phyloP scores from a whole-genome alignment of 2,329 filamentous ascomycete genomes.

The Ophiostoma perfectum region DNA sequence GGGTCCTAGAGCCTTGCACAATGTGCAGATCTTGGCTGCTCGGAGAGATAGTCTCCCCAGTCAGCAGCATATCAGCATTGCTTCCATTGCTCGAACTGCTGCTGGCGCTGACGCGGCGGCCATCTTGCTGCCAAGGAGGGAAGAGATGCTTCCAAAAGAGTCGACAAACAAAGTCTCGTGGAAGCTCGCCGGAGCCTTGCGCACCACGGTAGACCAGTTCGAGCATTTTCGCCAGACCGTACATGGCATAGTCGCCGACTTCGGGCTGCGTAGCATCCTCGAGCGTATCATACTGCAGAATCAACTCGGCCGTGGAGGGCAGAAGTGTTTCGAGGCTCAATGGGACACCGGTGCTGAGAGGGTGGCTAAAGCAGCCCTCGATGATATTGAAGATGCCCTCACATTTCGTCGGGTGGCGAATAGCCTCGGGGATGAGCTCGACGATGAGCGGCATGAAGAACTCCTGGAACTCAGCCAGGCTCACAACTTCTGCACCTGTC shows the following conservation, averaged over 20 bases:
- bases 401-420: slow-evolving; percentile 34
- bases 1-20: slow-evolving; percentile 50
- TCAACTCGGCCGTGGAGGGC: slow-evolving; percentile 26
- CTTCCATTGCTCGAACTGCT: not conserved
- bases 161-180: slow-evolving; percentile 37
- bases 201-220: slow-evolving; percentile 30
- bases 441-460: slow-evolving; percentile 46
- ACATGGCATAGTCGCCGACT: slow-evolving; percentile 34
- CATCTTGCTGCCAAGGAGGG: slow-evolving; percentile 41
- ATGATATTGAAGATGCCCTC: slow-evolving; percentile 44
- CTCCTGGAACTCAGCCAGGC: slow-evolving; percentile 38
- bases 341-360: slow-evolving; percentile 30
- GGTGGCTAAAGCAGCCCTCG: slow-evolving; percentile 37
- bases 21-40: slow-evolving; percentile 28
- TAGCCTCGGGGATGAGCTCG: slow-evolving; percentile 36
- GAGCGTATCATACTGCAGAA: slow-evolving; percentile 29
- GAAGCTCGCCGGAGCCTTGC: slow-evolving; percentile 15
- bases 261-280: slow-evolving; percentile 39
- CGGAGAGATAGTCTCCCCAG: not conserved
- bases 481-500: slow-evolving; percentile 26
- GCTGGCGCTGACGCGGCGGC: slow-evolving; percentile 29
- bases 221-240: slow-evolving; percentile 36
- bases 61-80: not conserved
- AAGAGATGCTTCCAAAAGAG: slow-evolving; percentile 64
- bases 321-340: slow-evolving; percentile 32